These are phyloP conservation scores for Trichoderma asperelloides DNA, from an alignment of 495 filamentous ascomycete genomes.

Conservation along the genomic window DNA sequence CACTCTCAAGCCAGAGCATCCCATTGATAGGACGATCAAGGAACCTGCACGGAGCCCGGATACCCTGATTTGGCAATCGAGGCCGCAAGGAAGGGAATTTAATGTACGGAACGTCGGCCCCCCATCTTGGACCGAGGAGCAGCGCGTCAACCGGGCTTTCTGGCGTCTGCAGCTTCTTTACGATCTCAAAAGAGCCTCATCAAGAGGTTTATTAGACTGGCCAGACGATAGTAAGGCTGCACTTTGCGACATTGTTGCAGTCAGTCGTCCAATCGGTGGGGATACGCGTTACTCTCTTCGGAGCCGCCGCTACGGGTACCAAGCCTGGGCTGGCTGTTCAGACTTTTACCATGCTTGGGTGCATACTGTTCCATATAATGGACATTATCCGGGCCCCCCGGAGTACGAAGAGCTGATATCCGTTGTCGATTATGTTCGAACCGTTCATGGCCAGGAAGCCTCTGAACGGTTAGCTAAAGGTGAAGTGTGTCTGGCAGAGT, in stretches of 20 bases:
- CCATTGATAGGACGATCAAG: not conserved
- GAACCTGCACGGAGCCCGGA: not conserved
- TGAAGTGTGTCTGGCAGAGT: not conserved
- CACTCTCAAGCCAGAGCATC: not conserved
- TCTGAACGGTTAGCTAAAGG: not conserved
- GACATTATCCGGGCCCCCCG: not conserved
- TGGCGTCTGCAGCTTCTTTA: not conserved
- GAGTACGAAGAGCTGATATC: not conserved
- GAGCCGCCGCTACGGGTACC: not conserved
- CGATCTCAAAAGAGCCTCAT: not conserved
- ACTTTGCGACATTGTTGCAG: not conserved
- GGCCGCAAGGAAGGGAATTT: not conserved
- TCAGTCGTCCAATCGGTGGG: not conserved
- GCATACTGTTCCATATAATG: not conserved
- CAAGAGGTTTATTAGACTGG: not conserved
- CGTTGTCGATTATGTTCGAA: not conserved
- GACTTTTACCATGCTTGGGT: not conserved
- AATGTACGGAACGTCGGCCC: not conserved
- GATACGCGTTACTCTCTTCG: not conserved
- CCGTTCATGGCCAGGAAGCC: not conserved
- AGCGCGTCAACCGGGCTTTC: not conserved
- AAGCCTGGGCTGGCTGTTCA: not conserved
- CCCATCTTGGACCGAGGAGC: not conserved
- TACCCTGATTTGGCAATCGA: not conserved
- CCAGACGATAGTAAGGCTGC: not conserved